These are phyloP conservation scores for Ceriops decandra DNA, from an alignment of 345 rosid species.

Conservation along the genomic window DNA sequence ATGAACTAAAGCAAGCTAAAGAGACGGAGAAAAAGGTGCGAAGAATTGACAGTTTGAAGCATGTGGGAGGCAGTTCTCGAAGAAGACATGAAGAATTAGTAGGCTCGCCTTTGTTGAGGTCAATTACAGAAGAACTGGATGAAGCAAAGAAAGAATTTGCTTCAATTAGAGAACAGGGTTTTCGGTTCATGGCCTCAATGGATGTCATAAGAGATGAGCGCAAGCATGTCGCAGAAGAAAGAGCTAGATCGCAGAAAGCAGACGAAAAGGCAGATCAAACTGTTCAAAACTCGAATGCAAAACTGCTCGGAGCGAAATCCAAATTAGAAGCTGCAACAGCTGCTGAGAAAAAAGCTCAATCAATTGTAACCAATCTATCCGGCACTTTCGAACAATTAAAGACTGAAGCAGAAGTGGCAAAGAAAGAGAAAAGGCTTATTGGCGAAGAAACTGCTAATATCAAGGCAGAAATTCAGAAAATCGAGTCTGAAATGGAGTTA, in stretches of 20 bases:
- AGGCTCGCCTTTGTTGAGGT: slow-evolving; percentile 27
- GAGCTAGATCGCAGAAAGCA: slow-evolving; percentile 34
- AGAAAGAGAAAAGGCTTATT: slow-evolving; percentile 47
- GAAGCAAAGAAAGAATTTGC: slow-evolving; percentile 60
- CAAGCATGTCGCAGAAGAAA: slow-evolving; percentile 46
- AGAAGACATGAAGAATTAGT: slow-evolving; percentile 17
- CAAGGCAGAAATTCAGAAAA: slow-evolving; percentile 44
- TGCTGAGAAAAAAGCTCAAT: slow-evolving; percentile 52
- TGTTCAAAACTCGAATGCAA: slow-evolving; percentile 53
- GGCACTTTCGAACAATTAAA: slow-evolving; percentile 54
- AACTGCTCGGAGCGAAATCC: slow-evolving; percentile 66
- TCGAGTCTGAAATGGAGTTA: slow-evolving; percentile 41
- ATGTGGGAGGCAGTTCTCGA: slow-evolving; percentile 11
- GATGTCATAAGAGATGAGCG: slow-evolving; percentile 65
- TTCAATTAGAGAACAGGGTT: slow-evolving; percentile 46
- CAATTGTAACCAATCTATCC: slow-evolving; percentile 42
- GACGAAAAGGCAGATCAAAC: slow-evolving; percentile 44
- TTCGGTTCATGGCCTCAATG: slow-evolving; percentile 57
- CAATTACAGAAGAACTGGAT: slow-evolving; percentile 49
- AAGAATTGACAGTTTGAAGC: slow-evolving; percentile 33
- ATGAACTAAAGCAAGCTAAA: slow-evolving; percentile 48
- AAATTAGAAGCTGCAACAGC: slow-evolving; percentile 47
- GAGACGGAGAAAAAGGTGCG: slow-evolving; percentile 38
- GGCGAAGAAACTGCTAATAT: slow-evolving; percentile 43
- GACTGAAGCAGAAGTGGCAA: slow-evolving; percentile 52